Evolutionary conservation across 148 eudicot species (phyloP).

Genomic region (Cornus florida): DNA sequence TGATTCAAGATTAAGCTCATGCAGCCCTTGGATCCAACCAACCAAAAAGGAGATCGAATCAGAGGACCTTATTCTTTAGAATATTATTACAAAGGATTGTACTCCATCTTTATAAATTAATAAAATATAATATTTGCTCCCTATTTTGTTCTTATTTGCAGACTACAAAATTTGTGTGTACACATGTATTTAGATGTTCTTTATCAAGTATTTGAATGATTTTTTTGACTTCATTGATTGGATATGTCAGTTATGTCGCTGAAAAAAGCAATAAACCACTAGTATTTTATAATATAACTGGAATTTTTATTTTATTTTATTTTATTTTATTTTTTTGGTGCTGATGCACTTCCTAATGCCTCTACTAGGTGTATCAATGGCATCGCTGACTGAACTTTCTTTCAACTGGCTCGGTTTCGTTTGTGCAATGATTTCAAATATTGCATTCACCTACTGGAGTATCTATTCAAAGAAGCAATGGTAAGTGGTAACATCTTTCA

Average conservation of each 20-base stretch:
- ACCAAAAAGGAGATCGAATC: too few species aligned
- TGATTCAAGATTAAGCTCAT: too few species aligned
- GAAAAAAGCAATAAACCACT: not conserved
- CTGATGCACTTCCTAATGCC: not conserved
- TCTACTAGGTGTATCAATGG: slow-evolving; percentile 36
- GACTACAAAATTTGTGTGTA: too few species aligned
- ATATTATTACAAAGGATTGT: too few species aligned
- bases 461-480: slow-evolving; percentile 42
- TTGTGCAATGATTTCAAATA: slow-evolving; percentile 38
- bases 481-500: slow-evolving; percentile 23
- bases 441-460: slow-evolving; percentile 38
- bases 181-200: not conserved
- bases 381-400: slow-evolving; percentile 38
- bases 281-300: not conserved
- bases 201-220: not conserved
- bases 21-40: too few species aligned
- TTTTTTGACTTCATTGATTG: not conserved
- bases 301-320: too few species aligned
- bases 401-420: slow-evolving; percentile 36
- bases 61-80: too few species aligned
- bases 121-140: too few species aligned
- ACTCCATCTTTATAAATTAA: too few species aligned
- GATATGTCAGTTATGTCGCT: not conserved
- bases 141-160: too few species aligned
- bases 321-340: not conserved